Base-by-base conservation (phyloP, 306 rosid species). In the Fragaria ananassa region DNA sequence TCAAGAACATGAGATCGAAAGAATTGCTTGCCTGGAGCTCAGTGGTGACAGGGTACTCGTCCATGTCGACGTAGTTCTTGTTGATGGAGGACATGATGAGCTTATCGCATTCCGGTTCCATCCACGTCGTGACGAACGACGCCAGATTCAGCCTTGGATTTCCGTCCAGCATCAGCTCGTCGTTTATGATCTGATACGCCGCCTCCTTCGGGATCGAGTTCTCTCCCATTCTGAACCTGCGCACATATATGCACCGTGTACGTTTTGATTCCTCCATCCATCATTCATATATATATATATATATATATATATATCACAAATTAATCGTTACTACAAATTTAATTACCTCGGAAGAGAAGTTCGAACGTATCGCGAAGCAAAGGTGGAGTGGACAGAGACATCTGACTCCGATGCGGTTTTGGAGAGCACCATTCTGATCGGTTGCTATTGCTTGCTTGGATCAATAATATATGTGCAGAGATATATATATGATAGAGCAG, bases 311-410 rank as follows among this genome's bases (percentile, higher is more conserved):
- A 9, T 14, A 34, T 14, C 31, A 61, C 67, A 61, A 23, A 23
- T 11, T 61, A 23, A 23, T 61, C 67, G 6, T 12, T 29, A 3
- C 62, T 31, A 2, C 4, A 31, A 31, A 31, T 31, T 37, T 37
- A 37, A 37, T 10, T 45, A 46, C 50, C 98, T 91, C 14, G 96
- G 98, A 72, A 93, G 98, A 31, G 86, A 63, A 23, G 91, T 65
- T 39, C 98, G 86, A 19, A 93, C 98, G 50, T 93, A 93, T 57
- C 98, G 93, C 3, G 98, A 93, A 11, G 93, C 98, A 62, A 93
- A 93, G 37, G 98, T 93, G 7, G 98, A 93, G 80, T 91, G 92
- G 4, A 93, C 74, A 1, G 97, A 93, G 41, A 80, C 93, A 57
- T 91, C 97, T 5, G 85, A 35, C 35, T 89, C 80, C 11, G 98